These are phyloP conservation scores for Melocanna baccifera DNA, from an alignment of 176 grass and related monocot species.

Conservation along the genomic window DNA sequence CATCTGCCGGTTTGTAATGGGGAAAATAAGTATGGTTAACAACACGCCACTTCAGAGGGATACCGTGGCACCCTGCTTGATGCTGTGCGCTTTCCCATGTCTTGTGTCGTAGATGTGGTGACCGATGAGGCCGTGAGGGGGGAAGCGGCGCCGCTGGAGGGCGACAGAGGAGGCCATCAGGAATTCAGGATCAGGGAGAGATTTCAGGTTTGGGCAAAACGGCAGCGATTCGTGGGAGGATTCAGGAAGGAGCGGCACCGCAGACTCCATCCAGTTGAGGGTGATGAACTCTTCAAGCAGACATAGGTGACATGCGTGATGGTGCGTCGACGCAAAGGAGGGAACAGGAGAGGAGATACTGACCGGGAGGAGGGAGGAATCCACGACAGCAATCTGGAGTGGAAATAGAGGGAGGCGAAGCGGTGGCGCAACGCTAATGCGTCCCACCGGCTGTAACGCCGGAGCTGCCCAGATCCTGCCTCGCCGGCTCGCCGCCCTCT, in stretches of 20 bases:
- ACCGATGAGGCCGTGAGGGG: background rate
- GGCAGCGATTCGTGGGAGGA: background rate
- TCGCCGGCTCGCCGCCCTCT: too few species aligned
- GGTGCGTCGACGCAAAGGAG: background rate
- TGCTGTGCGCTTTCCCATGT: background rate
- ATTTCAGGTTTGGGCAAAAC: background rate
- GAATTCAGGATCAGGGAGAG: background rate
- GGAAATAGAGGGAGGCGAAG: background rate
- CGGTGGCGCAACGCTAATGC: background rate
- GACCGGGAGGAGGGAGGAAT: background rate
- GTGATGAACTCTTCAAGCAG: background rate
- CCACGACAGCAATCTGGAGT: background rate
- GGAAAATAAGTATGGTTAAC: conserved; percentile 22
- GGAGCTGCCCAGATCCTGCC: too few species aligned
- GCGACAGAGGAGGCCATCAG: too few species aligned
- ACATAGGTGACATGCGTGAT: background rate
- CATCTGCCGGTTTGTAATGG: background rate
- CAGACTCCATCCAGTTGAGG: background rate
- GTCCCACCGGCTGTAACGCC: too few species aligned
- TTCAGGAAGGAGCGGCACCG: background rate
- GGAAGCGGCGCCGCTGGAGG: too few species aligned
- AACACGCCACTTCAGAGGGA: background rate
- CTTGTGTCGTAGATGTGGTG: background rate
- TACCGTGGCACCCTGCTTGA: background rate
- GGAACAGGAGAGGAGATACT: background rate